phyloP scores from a whole-genome alignment of 1,284 basidiomycete genomes.

The Athelia psychrophila region DNA sequence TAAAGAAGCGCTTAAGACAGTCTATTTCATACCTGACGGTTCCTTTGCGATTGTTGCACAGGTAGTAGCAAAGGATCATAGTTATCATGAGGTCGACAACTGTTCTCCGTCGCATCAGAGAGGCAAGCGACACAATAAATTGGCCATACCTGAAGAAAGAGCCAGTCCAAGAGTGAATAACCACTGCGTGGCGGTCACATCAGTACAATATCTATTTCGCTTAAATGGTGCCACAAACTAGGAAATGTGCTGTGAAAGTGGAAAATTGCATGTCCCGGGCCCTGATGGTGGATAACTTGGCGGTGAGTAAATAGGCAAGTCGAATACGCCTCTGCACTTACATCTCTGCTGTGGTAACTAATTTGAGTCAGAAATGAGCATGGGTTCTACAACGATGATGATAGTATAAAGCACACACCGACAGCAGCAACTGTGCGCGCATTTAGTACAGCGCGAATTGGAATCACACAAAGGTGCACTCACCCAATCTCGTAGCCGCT shows the following conservation, averaged over 20 bases:
- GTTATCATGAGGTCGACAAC: constrained; percentile 48
- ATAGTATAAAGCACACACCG: constrained; percentile 14
- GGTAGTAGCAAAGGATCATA: constrained; percentile 38
- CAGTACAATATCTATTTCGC: not conserved
- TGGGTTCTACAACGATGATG: not conserved
- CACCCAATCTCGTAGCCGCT: constrained; percentile 27
- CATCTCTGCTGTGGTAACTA: constrained; percentile 30
- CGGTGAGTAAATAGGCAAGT: not conserved
- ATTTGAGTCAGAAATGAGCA: constrained; percentile 1
- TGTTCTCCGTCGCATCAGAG: too few relatives aligned
- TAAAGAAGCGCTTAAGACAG: too few relatives aligned
- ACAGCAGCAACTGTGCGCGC: constrained; percentile 21
- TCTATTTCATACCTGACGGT: constrained; percentile 10
- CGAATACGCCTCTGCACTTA: constrained; percentile 12
- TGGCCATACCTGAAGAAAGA: constrained; percentile 38
- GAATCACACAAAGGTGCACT: constrained; percentile 26
- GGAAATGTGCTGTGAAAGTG: constrained; percentile 20
- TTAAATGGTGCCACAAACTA: constrained; percentile 16
- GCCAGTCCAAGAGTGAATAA: constrained; percentile 50
- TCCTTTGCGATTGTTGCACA: constrained; percentile 33
- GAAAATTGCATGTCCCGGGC: constrained; percentile 18
- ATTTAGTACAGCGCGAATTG: constrained; percentile 2
- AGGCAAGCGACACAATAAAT: too few relatives aligned
- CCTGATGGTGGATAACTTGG: constrained; percentile 13
- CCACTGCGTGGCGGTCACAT: constrained; percentile 27